Conservation (phyloP, 2,329 filamentous ascomycete genomes). For the Ophiocordyceps unilateralis region DNA sequence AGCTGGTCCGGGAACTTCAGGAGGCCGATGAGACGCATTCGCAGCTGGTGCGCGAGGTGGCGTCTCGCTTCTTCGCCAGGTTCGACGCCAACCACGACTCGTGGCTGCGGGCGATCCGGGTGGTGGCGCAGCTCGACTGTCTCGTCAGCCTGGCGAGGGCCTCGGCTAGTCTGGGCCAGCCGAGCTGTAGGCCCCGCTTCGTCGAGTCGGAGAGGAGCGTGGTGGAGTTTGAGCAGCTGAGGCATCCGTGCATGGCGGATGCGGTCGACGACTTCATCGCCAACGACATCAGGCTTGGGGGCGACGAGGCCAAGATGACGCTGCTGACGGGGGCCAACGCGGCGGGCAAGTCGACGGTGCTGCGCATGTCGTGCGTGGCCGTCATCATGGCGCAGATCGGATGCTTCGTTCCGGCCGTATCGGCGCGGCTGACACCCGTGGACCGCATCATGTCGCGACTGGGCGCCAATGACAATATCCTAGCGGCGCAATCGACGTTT, state of each 20-base stretch:
- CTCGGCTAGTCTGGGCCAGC: constrained; percentile 77
- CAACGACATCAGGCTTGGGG: constrained; percentile 59
- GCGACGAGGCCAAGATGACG: constrained; percentile 49
- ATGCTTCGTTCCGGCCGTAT: constrained; percentile 72
- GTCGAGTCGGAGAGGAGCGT: constrained; percentile 47
- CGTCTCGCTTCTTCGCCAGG: constrained; percentile 61
- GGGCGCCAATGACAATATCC: constrained; percentile 90
- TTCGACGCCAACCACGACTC: constrained; percentile 73
- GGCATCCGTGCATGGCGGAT: constrained; percentile 81
- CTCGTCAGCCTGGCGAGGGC: constrained; percentile 73
- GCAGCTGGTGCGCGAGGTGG: constrained; percentile 80
- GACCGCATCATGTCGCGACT: constrained; percentile 93
- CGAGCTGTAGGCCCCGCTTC: constrained; percentile 44
- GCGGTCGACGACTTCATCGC: constrained; percentile 81
- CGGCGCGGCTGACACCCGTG: constrained; percentile 59
- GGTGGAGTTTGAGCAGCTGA: constrained; percentile 64
- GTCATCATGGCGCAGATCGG: constrained; percentile 90
- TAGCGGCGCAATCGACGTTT: constrained; percentile 87
- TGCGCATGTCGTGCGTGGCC: constrained; percentile 80
- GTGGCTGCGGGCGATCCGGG: constrained; percentile 73
- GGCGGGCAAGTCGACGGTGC: constrained; percentile 95
- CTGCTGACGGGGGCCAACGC: constrained; percentile 96
- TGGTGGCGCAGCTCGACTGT: constrained; percentile 76
- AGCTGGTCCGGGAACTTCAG: constrained; percentile 68
- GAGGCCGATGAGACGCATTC: constrained; percentile 88